Percentiles rank a stretch among this genome's conserved stretches.
Conservation (phyloP, 768 basidiomycete genomes). For the Suillus tomentosus region DNA sequence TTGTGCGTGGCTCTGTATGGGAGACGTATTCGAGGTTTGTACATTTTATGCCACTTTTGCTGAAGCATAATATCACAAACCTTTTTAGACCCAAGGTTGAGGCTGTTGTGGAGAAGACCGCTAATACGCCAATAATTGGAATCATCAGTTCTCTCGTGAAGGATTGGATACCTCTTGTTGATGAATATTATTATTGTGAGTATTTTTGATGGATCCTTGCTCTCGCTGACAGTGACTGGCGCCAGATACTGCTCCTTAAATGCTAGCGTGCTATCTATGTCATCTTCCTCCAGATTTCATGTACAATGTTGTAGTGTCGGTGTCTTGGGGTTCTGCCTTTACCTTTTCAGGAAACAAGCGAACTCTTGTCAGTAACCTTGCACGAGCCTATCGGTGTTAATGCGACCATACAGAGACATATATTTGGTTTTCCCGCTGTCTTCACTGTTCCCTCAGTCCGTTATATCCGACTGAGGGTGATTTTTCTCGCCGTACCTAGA, state of each 20-base stretch:
- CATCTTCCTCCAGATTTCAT: background rate
- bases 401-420: too few relatives aligned
- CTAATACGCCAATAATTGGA: constrained; percentile 64
- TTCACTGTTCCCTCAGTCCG: too few relatives aligned
- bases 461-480: too few relatives aligned
- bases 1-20: constrained; percentile 88
- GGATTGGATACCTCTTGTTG: constrained; percentile 87
- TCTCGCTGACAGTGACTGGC: constrained; percentile 13
- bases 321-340: background rate
- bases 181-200: constrained; percentile 92
- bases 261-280: constrained; percentile 3
- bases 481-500: too few relatives aligned
- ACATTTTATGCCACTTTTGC: constrained; percentile 10
- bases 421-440: too few relatives aligned
- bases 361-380: background rate
- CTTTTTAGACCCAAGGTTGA: constrained; percentile 74
- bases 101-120: constrained; percentile 55
- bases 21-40: constrained; percentile 45
- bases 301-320: background rate
- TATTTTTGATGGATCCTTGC: background rate
- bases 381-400: background rate
- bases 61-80: background rate
- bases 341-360: background rate
- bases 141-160: constrained; percentile 68
- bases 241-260: constrained; percentile 48